These are phyloP conservation scores for Trypanosoma scelopori DNA, from an alignment of 208 protist genomes.

Conservation along the genomic window DNA sequence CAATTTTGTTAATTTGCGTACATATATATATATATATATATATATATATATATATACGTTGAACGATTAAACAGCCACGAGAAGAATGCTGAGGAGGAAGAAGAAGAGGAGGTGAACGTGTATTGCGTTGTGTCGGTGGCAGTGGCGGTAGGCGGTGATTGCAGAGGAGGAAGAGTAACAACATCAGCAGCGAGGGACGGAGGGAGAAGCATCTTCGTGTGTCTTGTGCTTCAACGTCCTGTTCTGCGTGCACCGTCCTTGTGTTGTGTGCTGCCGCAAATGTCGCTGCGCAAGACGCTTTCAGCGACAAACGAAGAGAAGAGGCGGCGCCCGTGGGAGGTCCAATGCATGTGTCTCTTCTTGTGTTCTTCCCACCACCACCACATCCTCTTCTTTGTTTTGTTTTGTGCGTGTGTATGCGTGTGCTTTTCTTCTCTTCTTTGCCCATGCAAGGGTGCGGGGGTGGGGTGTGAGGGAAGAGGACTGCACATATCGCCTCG, in stretches of 20 bases:
- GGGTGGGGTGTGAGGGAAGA: not conserved
- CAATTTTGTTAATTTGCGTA: not conserved
- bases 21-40: slow-evolving; percentile 10
- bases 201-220: not conserved
- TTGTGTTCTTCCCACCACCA: too few relatives aligned
- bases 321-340: too few relatives aligned
- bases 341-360: too few relatives aligned
- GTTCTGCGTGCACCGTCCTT: too few relatives aligned
- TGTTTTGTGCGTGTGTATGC: not conserved
- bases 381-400: too few relatives aligned
- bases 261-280: too few relatives aligned
- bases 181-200: too few relatives aligned
- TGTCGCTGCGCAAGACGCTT: too few relatives aligned
- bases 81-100: not conserved
- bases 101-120: not conserved
- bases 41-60: slow-evolving; percentile 9
- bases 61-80: not conserved
- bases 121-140: not conserved
- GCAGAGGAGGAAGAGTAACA: not conserved
- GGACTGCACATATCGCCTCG: not conserved
- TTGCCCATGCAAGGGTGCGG: not conserved
- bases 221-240: too few relatives aligned
- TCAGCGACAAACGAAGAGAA: too few relatives aligned
- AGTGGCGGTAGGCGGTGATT: too few relatives aligned
- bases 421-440: not conserved